Conservation (phyloP, 768 basidiomycete species). For the Trametes cingulata region DNA sequence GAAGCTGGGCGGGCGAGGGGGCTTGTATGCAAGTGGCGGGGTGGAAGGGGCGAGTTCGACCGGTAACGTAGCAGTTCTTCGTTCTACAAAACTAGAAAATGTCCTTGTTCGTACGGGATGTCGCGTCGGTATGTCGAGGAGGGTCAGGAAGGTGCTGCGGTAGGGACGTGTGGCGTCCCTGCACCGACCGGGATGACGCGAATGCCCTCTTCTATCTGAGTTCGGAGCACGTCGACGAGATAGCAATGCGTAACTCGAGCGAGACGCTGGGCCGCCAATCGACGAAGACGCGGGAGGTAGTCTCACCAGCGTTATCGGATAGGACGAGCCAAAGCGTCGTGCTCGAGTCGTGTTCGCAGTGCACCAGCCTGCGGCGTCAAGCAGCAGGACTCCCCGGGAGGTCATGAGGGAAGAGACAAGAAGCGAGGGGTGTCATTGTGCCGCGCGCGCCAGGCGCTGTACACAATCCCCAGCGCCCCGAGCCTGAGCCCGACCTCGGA, state of each 20-base stretch:
- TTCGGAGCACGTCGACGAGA: slow-evolving; percentile 9
- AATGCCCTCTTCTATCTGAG: slow-evolving; percentile 5
- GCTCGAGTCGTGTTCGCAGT: slow-evolving; percentile 23
- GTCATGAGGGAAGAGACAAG: slow-evolving; percentile 20
- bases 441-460: slow-evolving; percentile 36
- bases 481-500: slow-evolving; percentile 29
- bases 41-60: slow-evolving; percentile 18
- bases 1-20: neutral
- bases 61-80: slow-evolving; percentile 23
- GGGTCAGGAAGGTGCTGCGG: slow-evolving; percentile 1
- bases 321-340: slow-evolving; percentile 15
- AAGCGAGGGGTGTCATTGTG: slow-evolving; percentile 17
- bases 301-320: slow-evolving; percentile 36
- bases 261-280: slow-evolving; percentile 34
- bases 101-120: slow-evolving; percentile 4
- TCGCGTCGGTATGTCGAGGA: neutral
- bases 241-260: slow-evolving; percentile 13
- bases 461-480: slow-evolving; percentile 34
- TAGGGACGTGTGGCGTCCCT: neutral
- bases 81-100: slow-evolving; percentile 22
- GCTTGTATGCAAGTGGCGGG: slow-evolving; percentile 12
- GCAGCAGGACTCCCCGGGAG: slow-evolving; percentile 34
- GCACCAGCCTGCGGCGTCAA: slow-evolving; percentile 42
- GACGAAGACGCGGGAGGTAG: slow-evolving; percentile 39
- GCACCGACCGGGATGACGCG: slow-evolving; percentile 1